phyloP scores from a whole-genome alignment of 495 filamentous ascomycete species.

The Bombardia bombarda region DNA sequence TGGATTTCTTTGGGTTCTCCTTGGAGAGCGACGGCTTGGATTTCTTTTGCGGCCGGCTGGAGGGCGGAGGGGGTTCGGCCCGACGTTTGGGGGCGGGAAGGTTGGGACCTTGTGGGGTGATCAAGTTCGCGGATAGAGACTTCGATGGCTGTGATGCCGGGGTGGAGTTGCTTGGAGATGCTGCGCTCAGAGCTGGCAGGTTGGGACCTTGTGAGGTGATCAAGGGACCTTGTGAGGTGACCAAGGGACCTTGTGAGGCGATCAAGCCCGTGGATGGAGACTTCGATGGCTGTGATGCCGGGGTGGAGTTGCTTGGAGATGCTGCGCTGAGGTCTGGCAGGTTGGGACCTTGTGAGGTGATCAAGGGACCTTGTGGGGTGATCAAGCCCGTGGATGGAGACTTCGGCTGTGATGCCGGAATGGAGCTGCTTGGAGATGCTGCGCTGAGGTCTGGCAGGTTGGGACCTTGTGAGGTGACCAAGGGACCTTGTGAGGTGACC shows the following conservation, averaged over 20 bases:
- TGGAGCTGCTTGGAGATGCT: not conserved
- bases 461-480: not conserved
- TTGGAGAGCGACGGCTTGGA: conserved; percentile 21
- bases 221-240: no score
- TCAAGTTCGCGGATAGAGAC: conserved; percentile 3
- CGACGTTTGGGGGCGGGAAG: conserved; percentile 21
- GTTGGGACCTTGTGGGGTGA: conserved; percentile 13
- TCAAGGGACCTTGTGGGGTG: no score
- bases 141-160: conserved; percentile 7
- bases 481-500: not conserved
- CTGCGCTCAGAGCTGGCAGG: no score
- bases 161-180: no score
- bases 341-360: no score
- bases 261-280: conserved; percentile 6
- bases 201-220: no score
- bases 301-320: no score
- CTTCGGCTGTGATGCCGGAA: no score
- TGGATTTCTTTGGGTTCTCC: conserved; percentile 31
- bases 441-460: not conserved
- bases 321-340: no score
- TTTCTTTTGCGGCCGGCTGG: conserved; percentile 33
- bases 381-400: not conserved
- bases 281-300: conserved; percentile 7
- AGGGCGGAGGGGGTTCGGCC: conserved; percentile 13
- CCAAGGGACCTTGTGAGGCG: conserved; percentile 11